Evolutionary conservation across 176 grass and related monocot genomes (phyloP).

Genomic region (Thalia dealbata): DNA sequence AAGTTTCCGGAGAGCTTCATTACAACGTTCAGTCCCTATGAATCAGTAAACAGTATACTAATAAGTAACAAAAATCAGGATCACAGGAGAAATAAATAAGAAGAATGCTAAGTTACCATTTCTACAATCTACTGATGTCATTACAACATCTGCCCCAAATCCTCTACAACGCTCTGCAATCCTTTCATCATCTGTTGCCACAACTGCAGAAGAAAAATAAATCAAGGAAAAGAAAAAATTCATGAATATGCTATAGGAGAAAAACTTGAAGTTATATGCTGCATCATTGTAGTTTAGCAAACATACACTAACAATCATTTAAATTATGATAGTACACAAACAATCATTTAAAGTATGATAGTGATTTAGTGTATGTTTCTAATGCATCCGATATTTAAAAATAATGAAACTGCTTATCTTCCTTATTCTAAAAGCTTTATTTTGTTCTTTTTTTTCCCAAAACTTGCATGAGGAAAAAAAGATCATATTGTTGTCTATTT

Average conservation of each 20-base stretch:
- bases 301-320: too few relatives aligned
- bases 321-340: too few relatives aligned
- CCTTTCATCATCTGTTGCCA: constrained; percentile 84
- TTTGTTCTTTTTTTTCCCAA: not conserved
- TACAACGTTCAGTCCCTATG: constrained; percentile 85
- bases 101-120: constrained; percentile 44
- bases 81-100: not conserved
- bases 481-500: not conserved
- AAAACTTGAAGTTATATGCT: not conserved
- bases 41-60: not conserved
- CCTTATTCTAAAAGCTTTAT: not conserved
- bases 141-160: constrained; percentile 95
- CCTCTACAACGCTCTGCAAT: constrained; percentile 94
- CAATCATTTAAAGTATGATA: not conserved
- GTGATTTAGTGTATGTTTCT: too few relatives aligned
- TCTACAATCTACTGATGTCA: constrained; percentile 86
- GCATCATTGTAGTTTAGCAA: not conserved
- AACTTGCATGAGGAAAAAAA: not conserved
- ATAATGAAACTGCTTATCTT: not conserved
- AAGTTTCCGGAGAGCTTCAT: constrained; percentile 74
- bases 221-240: not conserved
- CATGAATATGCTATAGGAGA: not conserved
- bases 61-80: constrained; percentile 6
- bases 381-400: too few relatives aligned
- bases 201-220: constrained; percentile 32